phyloP scores from a whole-genome alignment of 1,284 basidiomycete genomes.

The Mycena citricolor region DNA sequence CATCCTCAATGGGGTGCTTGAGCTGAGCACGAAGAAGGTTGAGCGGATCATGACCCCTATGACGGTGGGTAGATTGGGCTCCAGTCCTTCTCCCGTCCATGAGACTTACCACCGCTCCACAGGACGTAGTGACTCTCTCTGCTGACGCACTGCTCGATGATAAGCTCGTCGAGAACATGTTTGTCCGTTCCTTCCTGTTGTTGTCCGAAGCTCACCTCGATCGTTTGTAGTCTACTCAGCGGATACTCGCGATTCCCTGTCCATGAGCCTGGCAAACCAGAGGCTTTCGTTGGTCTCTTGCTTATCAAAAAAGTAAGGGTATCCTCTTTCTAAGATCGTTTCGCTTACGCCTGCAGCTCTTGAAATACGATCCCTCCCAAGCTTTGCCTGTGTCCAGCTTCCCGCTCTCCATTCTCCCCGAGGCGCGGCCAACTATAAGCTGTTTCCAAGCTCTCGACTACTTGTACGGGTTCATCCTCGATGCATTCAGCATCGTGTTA shows the following conservation, averaged over 20 bases:
- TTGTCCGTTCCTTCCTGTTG: too few species aligned
- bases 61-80: slow-evolving; percentile 46
- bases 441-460: slow-evolving; percentile 86
- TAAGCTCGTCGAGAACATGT: slow-evolving; percentile 73
- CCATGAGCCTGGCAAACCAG: slow-evolving; percentile 72
- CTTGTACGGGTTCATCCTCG: slow-evolving; percentile 52
- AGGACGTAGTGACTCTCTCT: slow-evolving; percentile 79
- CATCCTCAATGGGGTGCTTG: slow-evolving; percentile 85
- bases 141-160: slow-evolving; percentile 81
- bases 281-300: slow-evolving; percentile 84
- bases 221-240: slow-evolving; percentile 53
- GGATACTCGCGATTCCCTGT: slow-evolving; percentile 96
- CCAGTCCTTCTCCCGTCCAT: background rate
- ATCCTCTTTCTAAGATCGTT: background rate
- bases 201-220: too few species aligned
- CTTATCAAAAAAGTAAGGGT: slow-evolving; percentile 80
- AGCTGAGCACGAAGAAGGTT: slow-evolving; percentile 82
- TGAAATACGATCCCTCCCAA: slow-evolving; percentile 87
- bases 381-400: slow-evolving; percentile 76
- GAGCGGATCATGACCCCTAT: slow-evolving; percentile 87
- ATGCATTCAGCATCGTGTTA: background rate
- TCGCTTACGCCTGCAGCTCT: slow-evolving; percentile 54
- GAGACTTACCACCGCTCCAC: slow-evolving; percentile 1
- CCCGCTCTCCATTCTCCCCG: slow-evolving; percentile 82
- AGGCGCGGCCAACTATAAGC: slow-evolving; percentile 84